phyloP scores from a whole-genome alignment of 2,329 filamentous ascomycete genomes.

The Botrytis galanthina region DNA sequence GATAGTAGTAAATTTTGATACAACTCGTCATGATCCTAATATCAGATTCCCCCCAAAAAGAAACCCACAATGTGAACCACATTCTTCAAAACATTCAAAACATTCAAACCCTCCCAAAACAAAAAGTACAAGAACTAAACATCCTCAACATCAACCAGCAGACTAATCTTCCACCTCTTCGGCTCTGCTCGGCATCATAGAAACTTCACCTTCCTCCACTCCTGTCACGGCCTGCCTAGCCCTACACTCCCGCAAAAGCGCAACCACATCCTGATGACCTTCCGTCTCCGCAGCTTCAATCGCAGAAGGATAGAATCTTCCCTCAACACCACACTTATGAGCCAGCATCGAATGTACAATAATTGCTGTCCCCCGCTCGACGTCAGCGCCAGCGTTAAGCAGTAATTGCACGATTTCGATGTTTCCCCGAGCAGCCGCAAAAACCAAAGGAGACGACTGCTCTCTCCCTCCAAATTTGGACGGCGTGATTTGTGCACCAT shows the following conservation, averaged over 20 bases:
- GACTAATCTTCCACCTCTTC: not conserved
- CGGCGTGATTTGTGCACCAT: not conserved
- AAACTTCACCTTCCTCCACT: not conserved
- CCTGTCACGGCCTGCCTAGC: too few relatives aligned
- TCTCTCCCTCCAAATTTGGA: not conserved
- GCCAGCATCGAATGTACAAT: not conserved
- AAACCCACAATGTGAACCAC: accelerated
- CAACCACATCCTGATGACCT: not conserved
- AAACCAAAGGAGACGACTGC: not conserved
- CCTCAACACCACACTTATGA: not conserved
- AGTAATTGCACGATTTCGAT: not conserved
- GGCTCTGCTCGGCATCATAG: not conserved
- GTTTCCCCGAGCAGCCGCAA: not conserved
- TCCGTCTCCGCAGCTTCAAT: not conserved
- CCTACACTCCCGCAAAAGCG: not conserved
- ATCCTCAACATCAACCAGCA: too few relatives aligned
- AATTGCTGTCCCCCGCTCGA: not conserved
- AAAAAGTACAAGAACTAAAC: too few relatives aligned
- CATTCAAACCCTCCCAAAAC: not conserved
- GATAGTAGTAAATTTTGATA: not conserved
- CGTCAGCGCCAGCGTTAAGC: not conserved
- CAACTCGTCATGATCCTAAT: accelerated
- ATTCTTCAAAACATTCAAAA: not conserved
- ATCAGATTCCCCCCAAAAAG: too few relatives aligned
- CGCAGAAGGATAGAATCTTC: not conserved